Evolutionary conservation across 345 rosid genomes (phyloP).

Genomic region (Eucalyptus globulus): DNA sequence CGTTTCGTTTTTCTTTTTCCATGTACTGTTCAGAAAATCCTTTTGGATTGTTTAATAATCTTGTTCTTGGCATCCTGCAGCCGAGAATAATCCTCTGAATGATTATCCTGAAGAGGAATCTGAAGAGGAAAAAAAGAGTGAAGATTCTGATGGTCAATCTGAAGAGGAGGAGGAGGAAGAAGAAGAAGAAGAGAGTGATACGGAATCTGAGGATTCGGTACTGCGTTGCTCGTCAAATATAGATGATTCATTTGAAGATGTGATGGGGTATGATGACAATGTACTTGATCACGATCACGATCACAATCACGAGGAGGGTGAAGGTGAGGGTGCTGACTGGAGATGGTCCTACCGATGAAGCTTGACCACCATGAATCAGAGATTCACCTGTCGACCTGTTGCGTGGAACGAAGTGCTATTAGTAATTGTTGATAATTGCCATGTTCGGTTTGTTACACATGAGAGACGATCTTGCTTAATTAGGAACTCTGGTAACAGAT

Average conservation of each 20-base stretch:
- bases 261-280: slow-evolving; percentile 1
- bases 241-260: slow-evolving; percentile 10
- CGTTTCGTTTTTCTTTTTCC: not conserved
- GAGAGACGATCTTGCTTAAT: not conserved
- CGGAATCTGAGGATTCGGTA: not conserved
- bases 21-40: not conserved
- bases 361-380: not conserved
- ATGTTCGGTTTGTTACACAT: not conserved
- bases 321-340: not conserved
- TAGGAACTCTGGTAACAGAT: not conserved
- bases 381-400: not conserved
- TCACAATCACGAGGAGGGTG: not conserved
- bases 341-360: not conserved
- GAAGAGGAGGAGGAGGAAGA: slow-evolving; percentile 10
- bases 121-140: slow-evolving; percentile 29
- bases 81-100: slow-evolving; percentile 63
- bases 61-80: slow-evolving; percentile 17
- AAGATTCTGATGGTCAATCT: not conserved
- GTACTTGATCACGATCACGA: not conserved
- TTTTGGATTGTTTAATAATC: not conserved
- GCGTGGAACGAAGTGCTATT: not conserved
- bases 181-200: slow-evolving; percentile 1
- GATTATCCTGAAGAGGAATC: slow-evolving; percentile 73
- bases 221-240: not conserved
- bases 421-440: not conserved